Evolutionary conservation across 2,329 filamentous ascomycete genomes (phyloP), one percentile per base, ranked within the genome.

Genomic region (Xylaria sp.): DNA sequence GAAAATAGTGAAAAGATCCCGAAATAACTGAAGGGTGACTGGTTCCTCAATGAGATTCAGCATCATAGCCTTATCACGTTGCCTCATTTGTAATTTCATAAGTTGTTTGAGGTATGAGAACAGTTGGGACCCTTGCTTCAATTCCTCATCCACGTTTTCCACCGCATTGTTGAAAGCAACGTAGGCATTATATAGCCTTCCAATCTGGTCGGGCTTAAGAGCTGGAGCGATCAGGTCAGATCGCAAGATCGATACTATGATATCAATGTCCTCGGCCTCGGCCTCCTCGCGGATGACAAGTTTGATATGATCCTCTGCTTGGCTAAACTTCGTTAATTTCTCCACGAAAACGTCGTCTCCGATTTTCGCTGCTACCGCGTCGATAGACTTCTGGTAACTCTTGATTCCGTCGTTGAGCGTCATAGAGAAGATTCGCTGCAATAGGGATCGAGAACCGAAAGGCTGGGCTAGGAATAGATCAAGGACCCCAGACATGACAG

Each of bases 31-130:
- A n/a, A 99, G 85, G 0, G 96, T 98, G n/a, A 95, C 94, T 0
- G 96, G 93, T 82, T 99, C 95, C 81, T 98, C 94, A 61, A 99
- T 96, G 76, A 98, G 90, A 70, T 90, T 89, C 63, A 98, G 85
- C 95, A 99, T 98, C 94, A 97, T 98, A 37, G 90, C 85, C 88
- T 99, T 99, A 80, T 99, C 96, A 57, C 95, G 88, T 77, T 97
- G 93, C 58, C 96, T 88, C 12, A 93, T 95, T 80, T 94, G 92
- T 40, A 99, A 85, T 83, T 98, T 98, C 77, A 98, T 85, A 42
- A 98, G 87, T 79, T 98, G 95, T 82, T 99, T 99, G 74, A 99
- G 85, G 76, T 97, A 92, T 1, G 95, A 97, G 79, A 98, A 99
- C 58, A 97, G 88, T 78, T 97, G 91, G 0, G 95, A 96, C 0